phyloP scores from a whole-genome alignment of 106 monocot genomes.

The Amphibolis antarctica region DNA sequence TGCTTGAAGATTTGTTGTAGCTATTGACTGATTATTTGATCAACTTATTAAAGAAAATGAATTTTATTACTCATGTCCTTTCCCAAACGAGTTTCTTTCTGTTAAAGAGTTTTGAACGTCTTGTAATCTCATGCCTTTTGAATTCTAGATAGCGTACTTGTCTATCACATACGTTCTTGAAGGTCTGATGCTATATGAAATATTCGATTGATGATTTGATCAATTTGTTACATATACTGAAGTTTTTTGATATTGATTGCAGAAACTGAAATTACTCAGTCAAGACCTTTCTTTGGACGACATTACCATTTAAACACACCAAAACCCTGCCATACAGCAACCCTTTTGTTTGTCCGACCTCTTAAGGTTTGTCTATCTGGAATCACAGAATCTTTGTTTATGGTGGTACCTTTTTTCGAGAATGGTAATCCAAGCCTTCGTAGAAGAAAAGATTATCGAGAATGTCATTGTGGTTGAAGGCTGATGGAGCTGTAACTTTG shows the following conservation, averaged over 20 bases:
- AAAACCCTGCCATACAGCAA: not conserved
- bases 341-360: not conserved
- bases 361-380: not conserved
- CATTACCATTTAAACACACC: constrained; percentile 31
- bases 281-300: constrained; percentile 52
- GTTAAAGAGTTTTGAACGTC: too few species aligned
- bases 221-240: constrained; percentile 38
- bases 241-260: too few species aligned
- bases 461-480: not conserved
- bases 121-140: too few species aligned
- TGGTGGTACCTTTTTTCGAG: not conserved
- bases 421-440: not conserved
- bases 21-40: too few species aligned
- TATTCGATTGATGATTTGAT: not conserved
- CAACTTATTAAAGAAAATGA: too few species aligned
- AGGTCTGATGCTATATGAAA: not conserved
- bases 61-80: too few species aligned
- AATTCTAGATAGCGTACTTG: too few species aligned
- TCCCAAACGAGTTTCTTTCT: too few species aligned
- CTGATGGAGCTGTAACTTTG: not conserved
- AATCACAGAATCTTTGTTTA: not conserved
- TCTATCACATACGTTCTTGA: too few species aligned
- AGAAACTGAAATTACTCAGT: constrained; percentile 64
- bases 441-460: not conserved
- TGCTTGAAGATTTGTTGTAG: too few species aligned